Conservation (phyloP, 371 early-diverging fungal genomes). For the Dentiscutata heterogama region DNA sequence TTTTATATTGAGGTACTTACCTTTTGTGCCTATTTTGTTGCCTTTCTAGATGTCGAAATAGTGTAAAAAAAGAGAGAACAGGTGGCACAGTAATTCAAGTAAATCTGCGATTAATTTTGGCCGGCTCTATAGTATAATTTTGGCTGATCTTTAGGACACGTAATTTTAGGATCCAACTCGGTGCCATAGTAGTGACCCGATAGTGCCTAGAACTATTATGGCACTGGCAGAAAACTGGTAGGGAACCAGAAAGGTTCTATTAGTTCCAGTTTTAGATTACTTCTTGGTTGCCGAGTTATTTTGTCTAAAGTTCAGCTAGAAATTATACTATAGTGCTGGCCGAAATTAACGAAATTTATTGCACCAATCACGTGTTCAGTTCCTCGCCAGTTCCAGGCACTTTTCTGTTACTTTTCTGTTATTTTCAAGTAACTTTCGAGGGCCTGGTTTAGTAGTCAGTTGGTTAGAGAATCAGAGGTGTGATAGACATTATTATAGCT, state of each 20-base stretch:
- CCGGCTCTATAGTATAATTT: not conserved
- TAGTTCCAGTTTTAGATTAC: too few relatives aligned
- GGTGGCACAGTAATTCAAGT: too few relatives aligned
- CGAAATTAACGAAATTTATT: not conserved
- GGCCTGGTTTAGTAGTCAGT: too few relatives aligned
- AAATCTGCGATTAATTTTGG: not conserved
- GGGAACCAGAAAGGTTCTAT: too few relatives aligned
- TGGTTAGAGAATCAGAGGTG: too few relatives aligned
- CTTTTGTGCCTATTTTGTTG: too few relatives aligned
- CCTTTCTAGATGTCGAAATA: too few relatives aligned
- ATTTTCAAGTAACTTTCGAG: not conserved
- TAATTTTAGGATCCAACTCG: constrained; percentile 52
- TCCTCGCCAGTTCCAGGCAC: not conserved
- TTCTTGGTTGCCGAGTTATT: constrained; percentile 49
- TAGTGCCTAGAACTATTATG: too few relatives aligned
- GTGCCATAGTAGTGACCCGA: too few relatives aligned
- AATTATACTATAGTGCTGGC: not conserved
- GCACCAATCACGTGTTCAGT: not conserved
- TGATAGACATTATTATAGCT: not conserved
- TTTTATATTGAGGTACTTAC: too few relatives aligned
- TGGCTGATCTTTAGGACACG: not conserved
- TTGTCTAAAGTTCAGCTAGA: not conserved
- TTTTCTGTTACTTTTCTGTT: too few relatives aligned
- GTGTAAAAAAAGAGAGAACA: too few relatives aligned
- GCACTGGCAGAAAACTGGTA: constrained; percentile 53